Percentiles rank a stretch among this genome's conserved stretches.
These are phyloP conservation scores for Cordyceps tenuipes DNA, from an alignment of 2,329 filamentous ascomycete genomes.

Conservation along the genomic window DNA sequence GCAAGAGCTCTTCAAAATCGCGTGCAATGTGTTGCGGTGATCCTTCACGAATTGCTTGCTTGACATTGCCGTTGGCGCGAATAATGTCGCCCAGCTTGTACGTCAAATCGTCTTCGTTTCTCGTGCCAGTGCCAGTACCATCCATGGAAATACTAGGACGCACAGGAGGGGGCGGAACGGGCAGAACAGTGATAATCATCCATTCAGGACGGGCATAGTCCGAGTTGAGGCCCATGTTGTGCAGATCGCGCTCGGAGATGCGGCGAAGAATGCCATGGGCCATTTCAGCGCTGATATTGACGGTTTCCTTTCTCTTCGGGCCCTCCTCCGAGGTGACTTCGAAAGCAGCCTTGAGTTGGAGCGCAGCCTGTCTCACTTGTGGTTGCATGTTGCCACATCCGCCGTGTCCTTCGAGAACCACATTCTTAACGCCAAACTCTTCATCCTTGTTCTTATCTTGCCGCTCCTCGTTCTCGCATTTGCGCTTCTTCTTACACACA, in stretches of 20 bases:
- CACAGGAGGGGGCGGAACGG: slow-evolving; percentile 90
- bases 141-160: slow-evolving; percentile 96
- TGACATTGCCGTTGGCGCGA: slow-evolving; percentile 90
- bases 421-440: slow-evolving; percentile 52
- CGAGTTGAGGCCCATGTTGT: slow-evolving; percentile 82
- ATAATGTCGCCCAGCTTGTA: slow-evolving; percentile 99
- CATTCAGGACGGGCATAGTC: slow-evolving; percentile 96
- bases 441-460: slow-evolving; percentile 61
- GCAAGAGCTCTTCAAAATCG: slow-evolving; percentile 85
- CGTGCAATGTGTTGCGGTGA: slow-evolving; percentile 83
- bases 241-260: slow-evolving; percentile 73
- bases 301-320: slow-evolving; percentile 66
- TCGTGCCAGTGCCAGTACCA: slow-evolving; percentile 81
- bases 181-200: slow-evolving; percentile 94
- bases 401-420: slow-evolving; percentile 55
- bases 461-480: slow-evolving; percentile 73
- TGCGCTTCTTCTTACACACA: slow-evolving; percentile 79
- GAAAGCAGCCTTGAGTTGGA: slow-evolving; percentile 70
- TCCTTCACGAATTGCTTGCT: slow-evolving; percentile 82
- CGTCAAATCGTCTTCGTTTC: slow-evolving; percentile 97
- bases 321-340: slow-evolving; percentile 62
- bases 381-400: slow-evolving; percentile 92
- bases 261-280: slow-evolving; percentile 80
- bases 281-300: slow-evolving; percentile 72
- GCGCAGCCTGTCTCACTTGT: slow-evolving; percentile 74